phyloP scores from a whole-genome alignment of 495 filamentous ascomycete species.

The Mytilinidion resinicola region DNA sequence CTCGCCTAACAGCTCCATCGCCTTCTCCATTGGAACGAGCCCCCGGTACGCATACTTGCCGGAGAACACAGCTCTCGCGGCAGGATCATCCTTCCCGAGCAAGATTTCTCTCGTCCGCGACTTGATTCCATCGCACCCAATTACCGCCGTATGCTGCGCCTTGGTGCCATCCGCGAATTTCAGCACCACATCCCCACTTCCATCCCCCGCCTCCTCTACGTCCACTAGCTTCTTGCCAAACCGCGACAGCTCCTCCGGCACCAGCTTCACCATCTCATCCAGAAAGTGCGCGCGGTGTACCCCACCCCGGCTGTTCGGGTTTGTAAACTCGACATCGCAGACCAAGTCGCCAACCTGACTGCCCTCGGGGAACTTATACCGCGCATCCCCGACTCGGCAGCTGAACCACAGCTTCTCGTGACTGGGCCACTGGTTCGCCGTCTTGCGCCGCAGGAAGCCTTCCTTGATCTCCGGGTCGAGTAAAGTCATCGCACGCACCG shows the following conservation, averaged over 20 bases:
- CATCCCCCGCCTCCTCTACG: constrained; percentile 29
- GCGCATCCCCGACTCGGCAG: background rate
- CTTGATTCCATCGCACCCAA: constrained; percentile 57
- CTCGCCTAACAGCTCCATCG: constrained; percentile 48
- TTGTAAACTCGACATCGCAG: constrained; percentile 27
- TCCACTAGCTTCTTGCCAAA: constrained; percentile 39
- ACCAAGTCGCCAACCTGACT: constrained; percentile 28
- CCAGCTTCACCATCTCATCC: constrained; percentile 50
- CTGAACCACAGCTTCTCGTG: background rate
- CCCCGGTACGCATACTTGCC: constrained; percentile 54
- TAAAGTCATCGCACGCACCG: constrained; percentile 49
- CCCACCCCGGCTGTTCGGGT: constrained; percentile 31
- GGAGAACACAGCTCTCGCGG: constrained; percentile 40
- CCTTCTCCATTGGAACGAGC: constrained; percentile 55
- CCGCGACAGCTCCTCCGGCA: constrained; percentile 43
- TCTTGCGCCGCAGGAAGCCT: constrained; percentile 37
- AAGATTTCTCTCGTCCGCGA: constrained; percentile 44
- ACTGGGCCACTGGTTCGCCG: constrained; percentile 20
- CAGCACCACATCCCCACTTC: constrained; percentile 36
- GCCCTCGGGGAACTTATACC: background rate
- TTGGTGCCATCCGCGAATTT: constrained; percentile 50
- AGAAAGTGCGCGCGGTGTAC: constrained; percentile 55
- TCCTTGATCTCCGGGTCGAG: constrained; percentile 45
- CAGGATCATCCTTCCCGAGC: constrained; percentile 36
- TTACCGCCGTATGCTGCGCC: constrained; percentile 41